Evolutionary conservation across 2,329 filamentous ascomycete genomes (phyloP), one percentile per base, ranked within the genome.

Genomic region (Lachnellula hyalina): DNA sequence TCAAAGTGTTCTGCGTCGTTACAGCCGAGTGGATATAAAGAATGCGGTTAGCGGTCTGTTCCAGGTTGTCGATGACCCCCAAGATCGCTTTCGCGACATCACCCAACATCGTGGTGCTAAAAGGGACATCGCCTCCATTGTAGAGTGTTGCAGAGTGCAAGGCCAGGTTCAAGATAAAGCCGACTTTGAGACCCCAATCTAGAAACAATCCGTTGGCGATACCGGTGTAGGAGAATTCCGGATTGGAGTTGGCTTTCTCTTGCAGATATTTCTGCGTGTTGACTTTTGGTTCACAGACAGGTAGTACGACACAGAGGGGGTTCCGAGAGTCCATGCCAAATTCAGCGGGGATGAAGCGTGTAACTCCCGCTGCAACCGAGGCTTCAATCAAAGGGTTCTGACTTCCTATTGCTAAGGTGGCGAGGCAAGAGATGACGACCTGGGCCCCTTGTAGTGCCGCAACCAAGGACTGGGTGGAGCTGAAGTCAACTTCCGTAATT

Each of bases 61-160:
- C 66, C 2, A 64, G 67, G 25, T 72, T 54, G 45, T 65, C 56
- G 38, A 74, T 59, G 12, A 72, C 61, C 6, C 63, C 75, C 1
- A 74, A 72, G 0, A 83, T 69, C 1, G 74, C 76, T 28, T 74
- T 69, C 0, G 65, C 79, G 14, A 82, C 65, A 2, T 71, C 71
- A 0, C 64, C 57, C 2, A 83, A 67, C 0, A 71, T 77, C 0
- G 79, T 79, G 14, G 71, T 61, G 49, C 65, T 71, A 49, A 66
- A 69, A 7, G 58, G 54, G 3, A 58, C 57, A 23, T 73, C 65
- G 32, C 72, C 71, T 34, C 69, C 68, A 49, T 73, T 69, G 51
- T 65, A 70, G 25, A 73, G 51, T 4, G 54, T 63, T 9, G 68
- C 67, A 12, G 62, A 65, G 53, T 66, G 66, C 19, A 55, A 51